Evolutionary conservation across 257 asterid species (phyloP).

Genomic region (Nicotiana obtusifolia): DNA sequence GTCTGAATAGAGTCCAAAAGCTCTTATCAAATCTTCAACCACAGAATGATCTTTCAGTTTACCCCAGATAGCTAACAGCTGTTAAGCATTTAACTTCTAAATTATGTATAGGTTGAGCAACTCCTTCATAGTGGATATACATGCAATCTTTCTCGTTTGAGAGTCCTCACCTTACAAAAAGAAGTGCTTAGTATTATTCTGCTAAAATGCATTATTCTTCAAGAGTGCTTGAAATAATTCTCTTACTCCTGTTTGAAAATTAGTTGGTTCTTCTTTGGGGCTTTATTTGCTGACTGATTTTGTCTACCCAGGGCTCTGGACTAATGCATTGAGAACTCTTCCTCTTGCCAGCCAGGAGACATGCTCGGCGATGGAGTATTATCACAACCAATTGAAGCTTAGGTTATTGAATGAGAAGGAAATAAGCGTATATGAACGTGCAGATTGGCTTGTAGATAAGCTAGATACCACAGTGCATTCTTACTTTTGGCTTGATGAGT

Average conservation of each 20-base stretch:
- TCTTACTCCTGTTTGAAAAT: background rate
- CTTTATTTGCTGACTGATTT: constrained; percentile 17
- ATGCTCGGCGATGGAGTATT: constrained; percentile 79
- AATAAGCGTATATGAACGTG: constrained; percentile 51
- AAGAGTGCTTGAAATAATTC: background rate
- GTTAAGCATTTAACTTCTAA: background rate
- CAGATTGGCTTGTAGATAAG: constrained; percentile 87
- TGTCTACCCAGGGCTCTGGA: constrained; percentile 56
- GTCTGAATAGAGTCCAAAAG: background rate
- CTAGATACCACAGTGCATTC: constrained; percentile 79
- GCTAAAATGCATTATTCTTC: background rate
- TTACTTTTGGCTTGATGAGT: constrained; percentile 93
- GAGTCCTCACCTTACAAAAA: background rate
- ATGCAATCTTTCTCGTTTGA: background rate
- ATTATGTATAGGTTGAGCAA: background rate
- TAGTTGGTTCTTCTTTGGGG: background rate
- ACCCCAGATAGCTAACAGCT: background rate
- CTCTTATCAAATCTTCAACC: background rate
- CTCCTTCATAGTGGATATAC: background rate
- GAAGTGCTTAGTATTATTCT: background rate
- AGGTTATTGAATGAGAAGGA: constrained; percentile 73
- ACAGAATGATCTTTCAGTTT: background rate
- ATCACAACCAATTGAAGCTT: constrained; percentile 73
- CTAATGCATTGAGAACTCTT: constrained; percentile 46
- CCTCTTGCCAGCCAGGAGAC: constrained; percentile 91